Evolutionary conservation across 495 filamentous ascomycete genomes (phyloP), one percentile per base, ranked within the genome.

Genomic region (Penicillium bovifimosum): DNA sequence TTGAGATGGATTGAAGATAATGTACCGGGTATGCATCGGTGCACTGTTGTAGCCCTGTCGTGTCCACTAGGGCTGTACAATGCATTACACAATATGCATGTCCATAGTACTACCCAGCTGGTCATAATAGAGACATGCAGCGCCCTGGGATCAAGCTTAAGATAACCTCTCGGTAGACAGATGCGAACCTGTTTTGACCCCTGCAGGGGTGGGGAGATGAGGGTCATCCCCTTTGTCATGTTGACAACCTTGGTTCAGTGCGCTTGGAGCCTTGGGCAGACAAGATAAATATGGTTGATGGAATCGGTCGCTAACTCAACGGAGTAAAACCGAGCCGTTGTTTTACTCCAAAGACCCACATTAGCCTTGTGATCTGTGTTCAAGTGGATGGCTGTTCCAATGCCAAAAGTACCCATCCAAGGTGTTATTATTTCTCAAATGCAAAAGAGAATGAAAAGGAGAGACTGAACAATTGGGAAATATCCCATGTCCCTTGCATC

Each of bases 261-360:
- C n/a, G n/a, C n/a, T n/a, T n/a, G n/a, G n/a, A n/a, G n/a, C n/a
- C n/a, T n/a, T n/a, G n/a, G n/a, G n/a, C n/a, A n/a, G n/a, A n/a
- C n/a, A n/a, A n/a, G n/a, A n/a, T n/a, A n/a, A n/a, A n/a, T n/a
- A n/a, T n/a, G n/a, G n/a, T n/a, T n/a, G n/a, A n/a, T n/a, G n/a
- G n/a, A n/a, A n/a, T n/a, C 20, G 20, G 20, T 24, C 20, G 20
- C 20, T 24, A 24, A 24, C 20, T 24, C 4, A 24, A 24, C 4
- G 20, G 20, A 24, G 20, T 24, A 24, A 47, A 47, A 48, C 46
- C 33, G 33, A 48, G n/a, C 46, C 46, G 34, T 38, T 35, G 33
- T 17, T n/a, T 18, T 34, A 20, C 14, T 9, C 13, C 16, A n/a
- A 24, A 35, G 46, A 48, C 46, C 46, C 46, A 48, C 46, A 11